phyloP scores from a whole-genome alignment of 140 eudicot genomes.

The Anethum foeniculum region DNA sequence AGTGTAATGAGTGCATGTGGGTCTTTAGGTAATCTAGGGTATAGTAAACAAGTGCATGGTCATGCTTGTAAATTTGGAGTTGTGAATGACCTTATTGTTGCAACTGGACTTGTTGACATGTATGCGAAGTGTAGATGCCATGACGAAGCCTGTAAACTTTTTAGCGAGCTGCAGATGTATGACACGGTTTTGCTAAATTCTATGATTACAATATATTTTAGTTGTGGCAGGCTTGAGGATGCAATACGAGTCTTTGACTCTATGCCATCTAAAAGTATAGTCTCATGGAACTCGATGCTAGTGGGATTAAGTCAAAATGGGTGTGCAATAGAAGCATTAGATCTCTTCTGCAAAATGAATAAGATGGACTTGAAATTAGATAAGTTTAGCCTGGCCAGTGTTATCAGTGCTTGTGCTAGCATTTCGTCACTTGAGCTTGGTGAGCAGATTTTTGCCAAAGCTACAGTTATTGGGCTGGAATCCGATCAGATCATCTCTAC shows the following conservation, averaged over 20 bases:
- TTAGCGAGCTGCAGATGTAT: conserved; percentile 33
- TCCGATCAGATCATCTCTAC: conserved; percentile 52
- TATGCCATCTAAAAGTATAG: conserved; percentile 54
- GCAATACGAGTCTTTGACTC: conserved; percentile 48
- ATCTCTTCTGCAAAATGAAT: conserved; percentile 50
- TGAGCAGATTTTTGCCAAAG: conserved; percentile 68
- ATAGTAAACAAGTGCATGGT: conserved; percentile 52
- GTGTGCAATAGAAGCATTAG: conserved; percentile 53
- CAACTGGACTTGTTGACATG: conserved; percentile 51
- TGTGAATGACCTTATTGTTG: conserved; percentile 44
- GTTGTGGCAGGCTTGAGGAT: conserved; percentile 58
- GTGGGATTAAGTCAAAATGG: conserved; percentile 85
- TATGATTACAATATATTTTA: conserved; percentile 56
- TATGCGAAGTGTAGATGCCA: conserved; percentile 62
- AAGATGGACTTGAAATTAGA: conserved; percentile 36
- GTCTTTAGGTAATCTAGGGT: conserved; percentile 27
- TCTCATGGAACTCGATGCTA: conserved; percentile 89
- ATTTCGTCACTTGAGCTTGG: conserved; percentile 70
- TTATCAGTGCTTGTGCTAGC: conserved; percentile 67
- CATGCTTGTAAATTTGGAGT: conserved; percentile 50
- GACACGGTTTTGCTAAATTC: conserved; percentile 76
- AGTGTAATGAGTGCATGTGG: conserved; percentile 62
- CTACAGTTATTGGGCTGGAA: conserved; percentile 55
- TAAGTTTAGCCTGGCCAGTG: conserved; percentile 58
- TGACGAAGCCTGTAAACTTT: conserved; percentile 48